Base-by-base conservation (phyloP, 2,329 filamentous ascomycete species). In the Keithomyces neogunnii region DNA sequence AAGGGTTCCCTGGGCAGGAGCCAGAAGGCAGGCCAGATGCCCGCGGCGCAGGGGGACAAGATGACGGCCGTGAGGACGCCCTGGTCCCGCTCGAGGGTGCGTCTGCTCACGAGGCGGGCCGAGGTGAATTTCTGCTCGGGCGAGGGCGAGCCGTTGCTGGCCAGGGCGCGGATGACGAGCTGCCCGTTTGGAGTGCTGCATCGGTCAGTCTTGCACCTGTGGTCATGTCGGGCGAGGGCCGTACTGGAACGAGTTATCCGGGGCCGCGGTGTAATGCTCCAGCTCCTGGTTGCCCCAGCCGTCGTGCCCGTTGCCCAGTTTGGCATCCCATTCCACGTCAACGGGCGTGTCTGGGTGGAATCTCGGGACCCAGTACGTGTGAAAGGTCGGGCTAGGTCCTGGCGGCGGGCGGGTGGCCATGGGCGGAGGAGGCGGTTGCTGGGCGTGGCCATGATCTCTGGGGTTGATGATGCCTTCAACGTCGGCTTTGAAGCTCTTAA, bases 11-110 rank as follows among this genome's bases (percentile, higher is more conserved):
- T 63, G 0, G 80, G 80, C 5, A 83, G 66, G 49, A 82, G 71
- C 80, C 80, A 83, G 59, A 82, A 81, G 0, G 80, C 80, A 1
- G 80, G 80, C 80, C 80, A 83, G 45, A 83, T 75, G 3, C 80
- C 80, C 2, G 67, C 60, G 0, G 79, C 79, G 49, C 74, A 77
- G 0, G 80, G 80, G 1, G 77, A 70, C 0, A 69, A 66, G 9
- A 81, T 70, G 1, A 73, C 70, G 2, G 75, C 78, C 3, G 73
- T 73, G 42, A 83, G 61, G 47, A 73, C 78, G 31, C 80, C 80
- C 33, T 74, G 68, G 42, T 76, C 69, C 3, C 75, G 69, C 2
- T 63, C 68, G 0, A 83, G 69, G 4, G 75, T 77, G 55, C 75
- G 71, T 35, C 74, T 69, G 51, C 72, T 77, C 13, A 78, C 76